These are phyloP conservation scores for Solanum hybrid DNA, from an alignment of 305 asterid genomes.

Conservation along the genomic window DNA sequence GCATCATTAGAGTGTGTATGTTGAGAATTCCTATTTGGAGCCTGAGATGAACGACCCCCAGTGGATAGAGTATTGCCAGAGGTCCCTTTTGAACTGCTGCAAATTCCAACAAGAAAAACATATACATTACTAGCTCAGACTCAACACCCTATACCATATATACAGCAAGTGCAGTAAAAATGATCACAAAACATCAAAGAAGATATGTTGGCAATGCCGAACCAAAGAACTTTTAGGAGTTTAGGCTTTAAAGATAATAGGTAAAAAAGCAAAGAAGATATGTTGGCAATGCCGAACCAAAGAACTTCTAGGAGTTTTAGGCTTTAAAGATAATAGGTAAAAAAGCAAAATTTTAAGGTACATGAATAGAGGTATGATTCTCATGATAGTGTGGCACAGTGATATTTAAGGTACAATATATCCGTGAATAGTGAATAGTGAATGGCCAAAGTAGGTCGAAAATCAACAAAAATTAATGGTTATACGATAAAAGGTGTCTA, in stretches of 20 bases:
- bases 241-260: background rate
- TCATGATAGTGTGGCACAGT: background rate
- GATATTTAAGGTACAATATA: background rate
- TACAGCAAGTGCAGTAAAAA: background rate
- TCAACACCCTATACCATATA: background rate
- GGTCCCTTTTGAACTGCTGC: conserved; percentile 8
- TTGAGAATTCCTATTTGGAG: background rate
- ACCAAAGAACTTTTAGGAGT: background rate
- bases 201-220: background rate
- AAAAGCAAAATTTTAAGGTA: background rate
- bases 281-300: background rate
- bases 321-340: background rate
- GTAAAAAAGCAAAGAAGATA: background rate
- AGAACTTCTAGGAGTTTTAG: background rate
- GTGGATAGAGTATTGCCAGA: background rate
- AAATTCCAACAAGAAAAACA: background rate
- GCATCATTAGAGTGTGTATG: background rate
- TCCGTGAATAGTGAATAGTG: background rate
- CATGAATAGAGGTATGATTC: background rate
- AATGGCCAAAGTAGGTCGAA: background rate
- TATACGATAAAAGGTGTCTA: background rate
- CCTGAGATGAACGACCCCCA: conserved; percentile 1
- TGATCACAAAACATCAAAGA: background rate
- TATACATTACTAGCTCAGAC: background rate
- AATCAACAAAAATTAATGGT: background rate